These are phyloP conservation scores for Trichoderma asperellum DNA, from an alignment of 2,329 filamentous ascomycete genomes.

Conservation along the genomic window DNA sequence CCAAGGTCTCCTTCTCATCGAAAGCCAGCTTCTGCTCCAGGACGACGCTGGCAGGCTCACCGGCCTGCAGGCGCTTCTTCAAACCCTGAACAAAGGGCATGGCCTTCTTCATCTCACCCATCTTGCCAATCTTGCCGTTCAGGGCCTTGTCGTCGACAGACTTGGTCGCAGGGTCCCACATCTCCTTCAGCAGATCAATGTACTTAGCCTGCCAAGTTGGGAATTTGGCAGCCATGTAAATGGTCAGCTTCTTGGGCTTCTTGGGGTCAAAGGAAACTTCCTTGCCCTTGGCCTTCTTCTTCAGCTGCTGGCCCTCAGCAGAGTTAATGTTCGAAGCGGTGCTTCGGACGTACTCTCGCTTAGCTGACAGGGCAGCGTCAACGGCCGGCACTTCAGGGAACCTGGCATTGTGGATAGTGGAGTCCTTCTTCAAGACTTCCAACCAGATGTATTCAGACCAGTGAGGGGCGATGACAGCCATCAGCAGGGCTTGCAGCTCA, in stretches of 20 bases:
- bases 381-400: conserved; percentile 62
- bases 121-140: conserved; percentile 76
- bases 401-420: conserved; percentile 75
- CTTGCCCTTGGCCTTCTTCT: conserved; percentile 94
- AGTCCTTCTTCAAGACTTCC: conserved; percentile 78
- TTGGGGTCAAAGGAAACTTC: conserved; percentile 82
- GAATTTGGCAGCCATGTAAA: conserved; percentile 79
- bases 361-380: conserved; percentile 71
- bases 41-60: conserved; percentile 68
- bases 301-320: conserved; percentile 79
- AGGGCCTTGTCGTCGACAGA: conserved; percentile 79
- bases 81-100: conserved; percentile 94
- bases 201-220: conserved; percentile 92
- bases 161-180: conserved; percentile 65
- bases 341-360: conserved; percentile 77
- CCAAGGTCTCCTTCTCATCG: conserved; percentile 76
- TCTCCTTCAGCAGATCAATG: conserved; percentile 75
- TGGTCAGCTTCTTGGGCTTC: conserved; percentile 87
- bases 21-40: conserved; percentile 86
- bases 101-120: conserved; percentile 91
- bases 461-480: conserved; percentile 86
- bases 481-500: conserved; percentile 80
- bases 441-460: conserved; percentile 95
- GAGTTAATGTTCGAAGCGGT: conserved; percentile 78
- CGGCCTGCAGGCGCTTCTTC: conserved; percentile 78